phyloP scores from a whole-genome alignment of 2,329 filamentous ascomycete species.

The Pseudophaeomoniella oleicola region DNA sequence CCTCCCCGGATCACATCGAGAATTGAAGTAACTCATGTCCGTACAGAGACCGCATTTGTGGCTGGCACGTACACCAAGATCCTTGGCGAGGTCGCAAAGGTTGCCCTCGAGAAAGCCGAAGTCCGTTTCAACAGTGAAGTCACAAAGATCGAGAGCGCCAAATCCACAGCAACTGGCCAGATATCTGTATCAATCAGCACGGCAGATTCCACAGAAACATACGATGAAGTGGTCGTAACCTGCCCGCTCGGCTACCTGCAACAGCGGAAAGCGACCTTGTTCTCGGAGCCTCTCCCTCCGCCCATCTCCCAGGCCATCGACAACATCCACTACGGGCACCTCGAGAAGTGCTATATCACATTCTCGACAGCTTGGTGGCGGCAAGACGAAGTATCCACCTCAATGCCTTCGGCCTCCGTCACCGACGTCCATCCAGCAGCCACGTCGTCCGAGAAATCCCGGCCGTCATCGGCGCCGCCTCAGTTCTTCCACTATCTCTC shows the following conservation, averaged over 20 bases:
- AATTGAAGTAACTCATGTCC: slow-evolving; percentile 1
- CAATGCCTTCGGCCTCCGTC: slow-evolving; percentile 3
- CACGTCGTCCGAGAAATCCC: slow-evolving; percentile 14
- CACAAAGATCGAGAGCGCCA: slow-evolving; percentile 19
- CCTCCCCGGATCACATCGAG: not conserved
- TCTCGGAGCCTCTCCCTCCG: slow-evolving; percentile 28
- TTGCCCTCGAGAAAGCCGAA: slow-evolving; percentile 31
- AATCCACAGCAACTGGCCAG: slow-evolving; percentile 10
- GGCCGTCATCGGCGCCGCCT: slow-evolving; percentile 27
- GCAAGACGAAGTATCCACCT: not conserved
- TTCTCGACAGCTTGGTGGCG: slow-evolving; percentile 70
- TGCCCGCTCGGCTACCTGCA: slow-evolving; percentile 41
- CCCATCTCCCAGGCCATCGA: slow-evolving; percentile 30
- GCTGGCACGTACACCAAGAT: slow-evolving; percentile 46
- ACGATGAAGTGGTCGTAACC: slow-evolving; percentile 39
- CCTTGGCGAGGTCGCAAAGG: slow-evolving; percentile 35
- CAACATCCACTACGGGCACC: slow-evolving; percentile 30
- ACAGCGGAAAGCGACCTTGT: slow-evolving; percentile 25
- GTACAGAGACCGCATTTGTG: slow-evolving; percentile 44
- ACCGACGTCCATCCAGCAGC: slow-evolving; percentile 19
- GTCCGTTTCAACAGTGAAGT: slow-evolving; percentile 33
- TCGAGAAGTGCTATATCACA: slow-evolving; percentile 42
- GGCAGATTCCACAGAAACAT: slow-evolving; percentile 19
- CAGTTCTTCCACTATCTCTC: slow-evolving; percentile 65
- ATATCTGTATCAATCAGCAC: slow-evolving; percentile 31